Evolutionary conservation across 2,329 filamentous ascomycete genomes (phyloP), one percentile per base, ranked within the genome.

Genomic region (Lasiodiplodia hormozganensis): DNA sequence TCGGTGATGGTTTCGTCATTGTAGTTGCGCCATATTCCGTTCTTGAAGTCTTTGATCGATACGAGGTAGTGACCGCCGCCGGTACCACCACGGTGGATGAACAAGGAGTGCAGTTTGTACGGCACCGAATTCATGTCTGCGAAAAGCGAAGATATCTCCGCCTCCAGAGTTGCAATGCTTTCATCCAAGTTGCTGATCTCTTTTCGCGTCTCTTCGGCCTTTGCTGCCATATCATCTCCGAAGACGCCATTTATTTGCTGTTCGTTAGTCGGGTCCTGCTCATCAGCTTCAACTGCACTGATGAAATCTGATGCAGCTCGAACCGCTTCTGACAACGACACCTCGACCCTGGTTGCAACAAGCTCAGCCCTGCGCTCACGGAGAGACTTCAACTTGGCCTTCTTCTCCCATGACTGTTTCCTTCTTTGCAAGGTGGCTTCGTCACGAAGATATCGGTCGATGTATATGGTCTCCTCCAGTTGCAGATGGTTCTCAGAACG

Each of bases 51-150:
- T 75, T 90, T 92, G 71, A 99, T 96, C 86, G 94, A 97, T 54
- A 97, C 93, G 90, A 93, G 97, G 81, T 98, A 99, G 79, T 99
- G 96, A 0, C 96, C 96, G 36, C 86, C 86, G 16, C 75, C 74
- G 2, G 78, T 74, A 10, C 85, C 84, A 38, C 92, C 92, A 23
- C 91, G 90, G 77, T 99, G 96, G 74, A 97, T 95, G 75, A 99
- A 97, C 38, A 97, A 92, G 0, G 95, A 93, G 73, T 97, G 94
- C 4, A 99, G 87, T 16, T 89, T 89, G 78, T 98, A 99, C 12
- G 90, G 87, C 57, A 92, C 83, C 31, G 88, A 83, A 53, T 86
- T 85, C 74, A 90, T 86, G 65, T 87, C 85, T 3, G 84, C 84
- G 74, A 94, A 95, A 64, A 91, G 85, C 3, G 80, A 80, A 34